Base-by-base conservation (phyloP, 352 stramenopile genomes). In the Phytophthora cryptogea region DNA sequence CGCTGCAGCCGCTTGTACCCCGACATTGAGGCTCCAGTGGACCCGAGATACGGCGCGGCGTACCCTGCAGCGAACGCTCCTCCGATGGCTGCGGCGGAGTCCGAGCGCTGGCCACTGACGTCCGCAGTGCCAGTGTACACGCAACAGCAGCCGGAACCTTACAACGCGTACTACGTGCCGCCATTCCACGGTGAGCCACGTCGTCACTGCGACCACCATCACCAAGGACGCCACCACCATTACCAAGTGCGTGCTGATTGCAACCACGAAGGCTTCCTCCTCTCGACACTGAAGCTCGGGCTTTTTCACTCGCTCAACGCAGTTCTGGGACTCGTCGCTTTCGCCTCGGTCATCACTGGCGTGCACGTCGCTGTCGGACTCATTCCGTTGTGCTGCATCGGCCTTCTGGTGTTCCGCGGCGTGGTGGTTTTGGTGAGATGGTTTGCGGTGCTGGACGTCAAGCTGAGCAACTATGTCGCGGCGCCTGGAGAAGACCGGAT, bases 221-320 rank as follows among this genome's bases (percentile, higher is more conserved):
- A 46, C 3, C 52, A 67, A 11, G 72, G 72, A 37, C 63, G 60
- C 36, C 62, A 58, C 2, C 28, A 60, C 13, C 56, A 69, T 40
- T 39, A 54, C 27, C 45, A 49, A 2, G 62, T 20, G 4, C 42
- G 27, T 44, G 23, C 14, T 13, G 32, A 20, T n/a, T 67, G 59
- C 37, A 51, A 57, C 4, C 9, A 32, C 27, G 40, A 43, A 45
- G 52, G 67, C 3, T 86, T 66, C 36, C 39, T 82, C 33, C 53
- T 70, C 13, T 71, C 69, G 48, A 76, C 72, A 16, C 63, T 89
- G 43, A 83, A 71, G 46, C 66, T 92, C 14, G 54, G 67, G 14
- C 28, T 92, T 26, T 89, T 89, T 44, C 76, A 88, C 59, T 32
- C 79, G 2, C 45, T 89, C 41, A 92, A 89, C 51, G 59, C 71